These are phyloP conservation scores for Cynanchum wilfordii DNA, from an alignment of 257 asterid genomes.

Conservation along the genomic window DNA sequence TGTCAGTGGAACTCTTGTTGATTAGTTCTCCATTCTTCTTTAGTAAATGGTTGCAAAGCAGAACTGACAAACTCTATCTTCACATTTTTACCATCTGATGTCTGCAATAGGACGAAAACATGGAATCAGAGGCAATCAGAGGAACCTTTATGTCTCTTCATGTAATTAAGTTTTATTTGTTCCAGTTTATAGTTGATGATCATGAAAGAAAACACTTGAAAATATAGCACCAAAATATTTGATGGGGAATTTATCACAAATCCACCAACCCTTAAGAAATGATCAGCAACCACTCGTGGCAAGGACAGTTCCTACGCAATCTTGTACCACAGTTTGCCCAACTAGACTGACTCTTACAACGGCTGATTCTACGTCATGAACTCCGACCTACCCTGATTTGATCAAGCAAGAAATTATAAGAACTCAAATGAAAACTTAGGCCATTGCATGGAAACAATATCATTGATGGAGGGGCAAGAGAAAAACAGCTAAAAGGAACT, in stretches of 20 bases:
- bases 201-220: conserved; percentile 28
- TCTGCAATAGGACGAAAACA: neutral
- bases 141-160: neutral
- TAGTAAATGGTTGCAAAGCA: conserved; percentile 32
- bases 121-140: neutral
- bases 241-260: conserved; percentile 46
- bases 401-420: too few relatives aligned
- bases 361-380: conserved; percentile 28
- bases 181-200: neutral
- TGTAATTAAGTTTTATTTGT: neutral
- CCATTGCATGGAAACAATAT: too few relatives aligned
- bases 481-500: conserved; percentile 4
- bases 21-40: conserved; percentile 24
- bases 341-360: conserved; percentile 40
- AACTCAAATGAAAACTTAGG: too few relatives aligned
- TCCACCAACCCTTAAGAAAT: conserved; percentile 80
- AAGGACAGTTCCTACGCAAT: conserved; percentile 60
- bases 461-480: too few relatives aligned
- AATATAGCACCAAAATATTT: conserved; percentile 30
- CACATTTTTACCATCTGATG: conserved; percentile 1
- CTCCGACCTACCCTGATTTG: conserved; percentile 75
- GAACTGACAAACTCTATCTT: conserved; percentile 17
- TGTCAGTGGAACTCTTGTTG: conserved; percentile 20
- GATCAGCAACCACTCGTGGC: conserved; percentile 68
- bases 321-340: conserved; percentile 26